A percentile compares a stretch with the other conserved stretches of the same genome.
phyloP scores from a whole-genome alignment of 2,329 filamentous ascomycete genomes.

The Gyromitra esculenta region DNA sequence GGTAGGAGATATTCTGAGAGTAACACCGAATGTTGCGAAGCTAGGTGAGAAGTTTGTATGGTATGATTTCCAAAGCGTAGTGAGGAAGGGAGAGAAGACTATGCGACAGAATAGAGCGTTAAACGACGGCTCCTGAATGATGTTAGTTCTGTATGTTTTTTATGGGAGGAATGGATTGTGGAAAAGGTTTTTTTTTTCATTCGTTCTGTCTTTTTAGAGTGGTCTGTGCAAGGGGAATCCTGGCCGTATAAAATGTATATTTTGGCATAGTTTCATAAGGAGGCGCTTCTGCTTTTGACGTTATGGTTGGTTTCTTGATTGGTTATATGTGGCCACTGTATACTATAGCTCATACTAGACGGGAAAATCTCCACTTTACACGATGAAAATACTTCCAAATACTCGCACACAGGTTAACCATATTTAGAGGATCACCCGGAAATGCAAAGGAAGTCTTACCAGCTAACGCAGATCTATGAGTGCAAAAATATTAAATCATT shows the following conservation, averaged over 20 bases:
- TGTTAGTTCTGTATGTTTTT: background rate
- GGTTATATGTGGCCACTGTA: background rate
- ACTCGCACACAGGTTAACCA: too few species aligned
- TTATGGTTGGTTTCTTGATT: background rate
- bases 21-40: constrained; percentile 31
- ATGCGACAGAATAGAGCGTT: background rate
- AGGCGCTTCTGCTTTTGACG: background rate
- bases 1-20: constrained; percentile 50
- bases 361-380: constrained; percentile 13
- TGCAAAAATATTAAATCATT: background rate
- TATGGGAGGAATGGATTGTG: background rate
- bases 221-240: background rate
- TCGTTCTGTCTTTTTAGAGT: background rate
- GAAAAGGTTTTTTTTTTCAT: background rate
- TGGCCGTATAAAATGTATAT: constrained; percentile 16
- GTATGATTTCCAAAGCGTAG: constrained; percentile 35
- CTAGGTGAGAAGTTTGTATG: constrained; percentile 48
- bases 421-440: background rate
- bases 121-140: too few species aligned
- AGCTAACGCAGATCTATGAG: background rate
- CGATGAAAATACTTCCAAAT: background rate
- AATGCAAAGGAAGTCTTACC: background rate
- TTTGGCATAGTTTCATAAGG: background rate
- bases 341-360: background rate
- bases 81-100: constrained; percentile 6